phyloP scores from a whole-genome alignment of 192 early-diverging fungal genomes.

The Rhizophagus prolifer region DNA sequence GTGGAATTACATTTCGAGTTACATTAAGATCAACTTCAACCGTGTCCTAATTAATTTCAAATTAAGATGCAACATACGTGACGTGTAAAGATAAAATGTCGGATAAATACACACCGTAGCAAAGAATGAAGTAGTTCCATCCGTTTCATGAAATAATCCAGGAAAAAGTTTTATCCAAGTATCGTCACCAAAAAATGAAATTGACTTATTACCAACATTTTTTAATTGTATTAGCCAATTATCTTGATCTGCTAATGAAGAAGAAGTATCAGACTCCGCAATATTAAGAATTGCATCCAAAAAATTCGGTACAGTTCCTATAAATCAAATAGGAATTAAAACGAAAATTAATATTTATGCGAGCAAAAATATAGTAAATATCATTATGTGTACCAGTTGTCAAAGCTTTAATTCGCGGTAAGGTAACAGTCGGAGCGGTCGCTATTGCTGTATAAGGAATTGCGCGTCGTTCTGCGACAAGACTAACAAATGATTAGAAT shows the following conservation, averaged over 20 bases:
- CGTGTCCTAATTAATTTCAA: constrained; percentile 53
- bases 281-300: constrained; percentile 81
- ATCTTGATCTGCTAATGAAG: constrained; percentile 60
- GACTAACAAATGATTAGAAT: constrained; percentile 48
- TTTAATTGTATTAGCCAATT: constrained; percentile 72
- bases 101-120: constrained; percentile 68
- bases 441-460: constrained; percentile 55
- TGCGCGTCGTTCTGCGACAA: constrained; percentile 47
- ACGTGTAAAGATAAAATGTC: neutral
- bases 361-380: neutral
- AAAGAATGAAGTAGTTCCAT: constrained; percentile 67
- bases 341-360: neutral
- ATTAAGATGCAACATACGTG: neutral
- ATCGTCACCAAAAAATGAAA: constrained; percentile 91
- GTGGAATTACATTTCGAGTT: constrained; percentile 61
- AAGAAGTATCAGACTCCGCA: constrained; percentile 69
- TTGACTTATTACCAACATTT: constrained; percentile 45
- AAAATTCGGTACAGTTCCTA: constrained; percentile 74
- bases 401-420: constrained; percentile 79
- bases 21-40: constrained; percentile 76
- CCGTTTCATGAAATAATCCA: constrained; percentile 53
- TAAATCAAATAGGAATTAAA: neutral
- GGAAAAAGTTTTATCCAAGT: constrained; percentile 94
- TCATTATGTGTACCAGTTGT: constrained; percentile 62
- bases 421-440: constrained; percentile 74